Evolutionary conservation across 108 stramenopile species (phyloP).

Genomic region (Cyclotella cryptica): DNA sequence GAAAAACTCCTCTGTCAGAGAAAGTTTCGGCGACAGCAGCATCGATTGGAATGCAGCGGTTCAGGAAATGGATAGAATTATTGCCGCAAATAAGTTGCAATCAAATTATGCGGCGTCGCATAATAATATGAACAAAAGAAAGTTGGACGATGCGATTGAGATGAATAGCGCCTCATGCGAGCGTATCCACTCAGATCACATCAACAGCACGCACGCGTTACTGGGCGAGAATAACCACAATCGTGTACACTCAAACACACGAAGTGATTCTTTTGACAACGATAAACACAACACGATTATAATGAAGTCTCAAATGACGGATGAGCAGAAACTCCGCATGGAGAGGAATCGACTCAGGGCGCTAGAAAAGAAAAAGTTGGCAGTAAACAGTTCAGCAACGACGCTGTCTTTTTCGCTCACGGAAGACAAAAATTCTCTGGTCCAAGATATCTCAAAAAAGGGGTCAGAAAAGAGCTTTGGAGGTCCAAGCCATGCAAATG

Average conservation of each 20-base stretch:
- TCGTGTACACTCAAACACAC: neutral
- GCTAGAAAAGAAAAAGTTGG: slow-evolving; percentile 39
- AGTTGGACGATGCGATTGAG: neutral
- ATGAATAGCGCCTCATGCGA: neutral
- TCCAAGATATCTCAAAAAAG: neutral
- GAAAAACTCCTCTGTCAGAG: neutral
- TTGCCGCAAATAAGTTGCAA: neutral
- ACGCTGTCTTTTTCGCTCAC: neutral
- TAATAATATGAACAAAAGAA: neutral
- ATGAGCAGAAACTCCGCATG: slow-evolving; percentile 41
- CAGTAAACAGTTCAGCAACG: neutral
- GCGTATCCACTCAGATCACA: too few species aligned
- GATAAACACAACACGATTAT: neutral
- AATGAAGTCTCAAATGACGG: slow-evolving; percentile 18
- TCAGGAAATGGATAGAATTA: neutral
- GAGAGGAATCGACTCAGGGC: slow-evolving; percentile 37
- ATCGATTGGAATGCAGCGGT: slow-evolving; percentile 23
- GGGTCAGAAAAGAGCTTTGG: too few species aligned
- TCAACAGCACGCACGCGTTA: neutral
- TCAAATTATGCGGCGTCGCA: neutral
- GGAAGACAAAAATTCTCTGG: neutral
- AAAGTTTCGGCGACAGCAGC: slow-evolving; percentile 26
- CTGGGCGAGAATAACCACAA: neutral
- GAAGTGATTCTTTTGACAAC: neutral
- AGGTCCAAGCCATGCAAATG: too few species aligned